Evolutionary conservation across 495 filamentous ascomycete species (phyloP), one percentile per base, ranked within the genome.

Genomic region (Endocarpon pusillum): DNA sequence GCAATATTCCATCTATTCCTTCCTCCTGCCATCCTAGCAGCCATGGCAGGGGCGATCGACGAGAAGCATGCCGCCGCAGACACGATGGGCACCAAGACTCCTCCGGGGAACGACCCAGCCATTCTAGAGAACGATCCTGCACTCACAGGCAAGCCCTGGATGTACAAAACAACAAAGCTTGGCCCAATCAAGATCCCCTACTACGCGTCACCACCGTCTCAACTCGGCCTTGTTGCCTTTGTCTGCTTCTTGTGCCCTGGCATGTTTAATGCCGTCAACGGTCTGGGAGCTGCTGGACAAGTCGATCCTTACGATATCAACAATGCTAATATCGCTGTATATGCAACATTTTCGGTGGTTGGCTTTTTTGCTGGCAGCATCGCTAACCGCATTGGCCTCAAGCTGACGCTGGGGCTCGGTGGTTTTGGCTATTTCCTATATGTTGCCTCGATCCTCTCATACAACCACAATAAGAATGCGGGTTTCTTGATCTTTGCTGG

Each of bases 221-320:
- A 87, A 53, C 60, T 87, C 25, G 39, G 79, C 19, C 60, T 91
- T 56, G 76, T 86, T 27, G 71, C 81, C 14, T 67, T 86, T 42
- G 81, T 89, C 35, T 92, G 83, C 55, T 92, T 92, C 66, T 59
- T 92, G 39, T 91, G 83, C 48, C 83, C 83, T 3, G 82, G 81
- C 50, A 81, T 77, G 68, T 87, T 73, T 64, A 92, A 87, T 51
- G 81, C 81, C 15, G 57, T 86, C 21, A 61, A 52, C 32, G 79
- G 79, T 42, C 62, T 89, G 18, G 83, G 83, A 43, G 83, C 73
- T 33, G 78, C 62, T 56, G 83, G 83, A 22, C 72, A 72, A 51
- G 27, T 75, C 34, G 66, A 82, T 43, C 29, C 60, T 1, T 58
- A 54, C 14, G 71, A 79, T 36, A 69, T 74, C 42, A 69, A 78